Evolutionary conservation across 768 basidiomycete species (phyloP).

Genomic region (Boletus fagicola): DNA sequence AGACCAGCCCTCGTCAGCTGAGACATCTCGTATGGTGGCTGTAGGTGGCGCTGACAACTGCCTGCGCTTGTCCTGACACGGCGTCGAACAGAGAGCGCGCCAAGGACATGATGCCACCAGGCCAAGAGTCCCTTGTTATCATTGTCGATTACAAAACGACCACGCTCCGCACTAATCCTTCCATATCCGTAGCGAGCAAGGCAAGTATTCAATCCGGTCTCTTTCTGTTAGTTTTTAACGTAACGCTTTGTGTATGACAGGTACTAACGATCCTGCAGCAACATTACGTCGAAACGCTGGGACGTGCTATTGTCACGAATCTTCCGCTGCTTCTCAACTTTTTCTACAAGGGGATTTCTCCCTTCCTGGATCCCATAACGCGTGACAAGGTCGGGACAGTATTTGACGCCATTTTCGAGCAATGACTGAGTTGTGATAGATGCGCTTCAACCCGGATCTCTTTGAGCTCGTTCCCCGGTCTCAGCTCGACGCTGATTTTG

Average conservation of each 20-base stretch:
- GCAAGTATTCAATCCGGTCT: slow-evolving; percentile 29
- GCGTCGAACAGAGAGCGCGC: slow-evolving; percentile 68
- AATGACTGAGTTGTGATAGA: slow-evolving; percentile 39
- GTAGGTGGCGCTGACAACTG: slow-evolving; percentile 43
- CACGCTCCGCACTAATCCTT: slow-evolving; percentile 80
- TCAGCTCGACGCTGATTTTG: slow-evolving; percentile 83
- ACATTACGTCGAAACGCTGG: slow-evolving; percentile 87
- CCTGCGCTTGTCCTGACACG: slow-evolving; percentile 7
- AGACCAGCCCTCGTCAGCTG: slow-evolving; percentile 72
- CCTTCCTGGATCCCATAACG: slow-evolving; percentile 86
- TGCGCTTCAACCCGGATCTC: slow-evolving; percentile 87
- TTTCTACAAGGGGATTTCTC: slow-evolving; percentile 81
- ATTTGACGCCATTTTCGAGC: background rate
- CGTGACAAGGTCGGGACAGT: slow-evolving; percentile 64
- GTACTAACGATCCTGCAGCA: slow-evolving; percentile 80
- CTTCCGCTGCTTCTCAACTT: slow-evolving; percentile 71
- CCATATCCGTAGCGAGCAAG: slow-evolving; percentile 76
- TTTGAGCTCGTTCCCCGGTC: slow-evolving; percentile 67
- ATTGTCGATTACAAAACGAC: slow-evolving; percentile 84
- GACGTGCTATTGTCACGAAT: slow-evolving; percentile 80
- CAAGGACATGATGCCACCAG: slow-evolving; percentile 83
- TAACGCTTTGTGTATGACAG: slow-evolving; percentile 26
- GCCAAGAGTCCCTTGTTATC: slow-evolving; percentile 80
- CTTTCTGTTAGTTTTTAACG: background rate
- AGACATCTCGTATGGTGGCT: slow-evolving; percentile 84